Conservation (phyloP, 345 rosid species). For the Salix koriyanagi region DNA sequence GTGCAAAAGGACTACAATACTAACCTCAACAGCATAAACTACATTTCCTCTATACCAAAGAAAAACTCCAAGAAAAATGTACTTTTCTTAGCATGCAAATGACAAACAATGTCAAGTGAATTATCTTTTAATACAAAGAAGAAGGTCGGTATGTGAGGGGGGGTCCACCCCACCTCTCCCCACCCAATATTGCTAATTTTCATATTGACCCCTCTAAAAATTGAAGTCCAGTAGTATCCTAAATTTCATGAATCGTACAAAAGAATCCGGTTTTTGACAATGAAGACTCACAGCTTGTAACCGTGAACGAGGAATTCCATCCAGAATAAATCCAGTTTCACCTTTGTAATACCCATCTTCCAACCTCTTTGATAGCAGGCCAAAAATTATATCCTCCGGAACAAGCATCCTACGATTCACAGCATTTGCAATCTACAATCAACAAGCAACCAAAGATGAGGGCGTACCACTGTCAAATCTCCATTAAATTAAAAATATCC, state of each 20-base stretch:
- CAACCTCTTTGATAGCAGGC: conserved; percentile 68
- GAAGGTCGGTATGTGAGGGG: neutral
- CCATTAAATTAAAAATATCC: neutral
- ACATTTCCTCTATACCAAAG: neutral
- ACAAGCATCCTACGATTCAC: conserved; percentile 66
- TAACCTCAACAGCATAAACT: neutral
- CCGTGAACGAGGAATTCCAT: conserved; percentile 79
- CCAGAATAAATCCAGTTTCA: conserved; percentile 88
- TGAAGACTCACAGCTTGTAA: conserved; percentile 51
- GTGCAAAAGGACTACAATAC: neutral
- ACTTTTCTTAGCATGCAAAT: neutral
- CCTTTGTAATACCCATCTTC: conserved; percentile 75
- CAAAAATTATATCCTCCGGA: conserved; percentile 63
- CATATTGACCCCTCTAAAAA: neutral
- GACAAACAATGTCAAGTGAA: neutral
- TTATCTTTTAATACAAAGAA: neutral
- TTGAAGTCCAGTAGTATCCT: neutral
- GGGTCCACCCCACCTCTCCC: neutral
- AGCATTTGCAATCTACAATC: conserved; percentile 47
- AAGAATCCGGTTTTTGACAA: neutral
- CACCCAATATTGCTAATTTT: neutral
- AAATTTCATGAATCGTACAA: neutral
- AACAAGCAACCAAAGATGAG: neutral
- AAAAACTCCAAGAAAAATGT: neutral
- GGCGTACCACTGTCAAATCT: neutral